Evolutionary conservation across 345 rosid species (phyloP), one percentile per base, ranked within the genome.

Genomic region (Hibiscus syriacus): DNA sequence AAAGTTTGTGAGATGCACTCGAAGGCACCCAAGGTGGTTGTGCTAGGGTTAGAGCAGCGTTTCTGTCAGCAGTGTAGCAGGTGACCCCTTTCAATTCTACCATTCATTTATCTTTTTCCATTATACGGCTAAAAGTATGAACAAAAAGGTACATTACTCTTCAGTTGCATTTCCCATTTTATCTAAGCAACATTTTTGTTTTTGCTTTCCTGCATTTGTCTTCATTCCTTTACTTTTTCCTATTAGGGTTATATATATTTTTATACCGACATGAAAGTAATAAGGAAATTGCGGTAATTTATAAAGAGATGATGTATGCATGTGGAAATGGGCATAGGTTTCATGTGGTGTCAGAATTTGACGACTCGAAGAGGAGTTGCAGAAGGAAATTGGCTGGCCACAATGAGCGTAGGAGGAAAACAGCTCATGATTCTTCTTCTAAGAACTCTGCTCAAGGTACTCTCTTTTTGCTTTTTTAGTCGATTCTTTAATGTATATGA

Each of bases 41-140:
- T 91, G 50, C 61, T 69, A 23, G 97, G 97, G 68, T 38, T 85
- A 38, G 89, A 87, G 69, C 90, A 88, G 70, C 82, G 97, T 2
- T 91, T 91, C 72, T 91, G 97, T 70, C 97, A 91, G 75, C 96
- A 91, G 72, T 91, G 97, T 76, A 91, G 97, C 81, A 80, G 96
- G 97, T 86, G 75, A 73, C 54, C 0, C 13, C 23, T 7, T 50
- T 50, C 19, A 50, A 48, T 48, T 10, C 17, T n/a, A n/a, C 22
- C 53, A 17, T 17, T 48, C 0, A 8, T 8, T 48, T n/a, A n/a
- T 5, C 7, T 5, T 39, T 39, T 39, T 12, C 13, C n/a, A n/a
- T n/a, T n/a, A 30, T 30, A 5, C 5, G 34, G 34, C 34, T n/a
- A 3, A 3, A 30, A 3, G 34, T 30, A 30, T 4, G 5, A 3